Evolutionary conservation across 2,329 filamentous ascomycete genomes (phyloP).

Genomic region (Nothomitra cinnamomea): DNA sequence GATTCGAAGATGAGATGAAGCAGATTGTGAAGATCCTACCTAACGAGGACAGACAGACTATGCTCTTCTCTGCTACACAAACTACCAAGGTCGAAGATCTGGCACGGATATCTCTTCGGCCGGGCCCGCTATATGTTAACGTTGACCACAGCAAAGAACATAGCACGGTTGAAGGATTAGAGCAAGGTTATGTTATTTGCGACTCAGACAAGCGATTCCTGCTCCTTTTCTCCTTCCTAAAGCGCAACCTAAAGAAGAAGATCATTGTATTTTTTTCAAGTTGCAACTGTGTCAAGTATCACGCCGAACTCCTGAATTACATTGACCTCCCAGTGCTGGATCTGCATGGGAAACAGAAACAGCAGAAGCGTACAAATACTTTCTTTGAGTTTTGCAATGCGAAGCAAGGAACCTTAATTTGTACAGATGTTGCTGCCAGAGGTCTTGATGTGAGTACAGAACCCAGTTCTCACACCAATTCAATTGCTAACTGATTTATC

Average conservation of each 20-base stretch:
- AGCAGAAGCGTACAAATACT: conserved; percentile 95
- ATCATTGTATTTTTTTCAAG: conserved; percentile 93
- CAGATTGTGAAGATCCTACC: conserved; percentile 91
- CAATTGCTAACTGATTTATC: background rate
- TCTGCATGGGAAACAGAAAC: conserved; percentile 90
- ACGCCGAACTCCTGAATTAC: conserved; percentile 89
- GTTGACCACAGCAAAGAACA: conserved; percentile 81
- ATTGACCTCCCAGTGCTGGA: conserved; percentile 83
- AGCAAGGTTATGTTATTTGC: conserved; percentile 91
- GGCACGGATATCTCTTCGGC: conserved; percentile 78
- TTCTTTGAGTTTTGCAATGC: conserved; percentile 95
- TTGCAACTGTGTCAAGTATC: conserved; percentile 90
- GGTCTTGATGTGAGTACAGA: conserved; percentile 56
- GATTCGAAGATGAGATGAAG: conserved; percentile 97
- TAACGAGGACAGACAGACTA: conserved; percentile 74
- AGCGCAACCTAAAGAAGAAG: conserved; percentile 87
- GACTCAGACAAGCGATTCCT: conserved; percentile 89
- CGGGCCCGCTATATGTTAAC: conserved; percentile 90
- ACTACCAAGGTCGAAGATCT: conserved; percentile 98
- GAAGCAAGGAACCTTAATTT: conserved; percentile 73
- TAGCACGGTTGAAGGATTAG: conserved; percentile 80
- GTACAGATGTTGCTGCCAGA: conserved; percentile 89
- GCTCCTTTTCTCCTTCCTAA: conserved; percentile 84
- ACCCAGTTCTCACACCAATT: background rate
- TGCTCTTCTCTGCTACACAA: conserved; percentile 97